Evolutionary conservation across 306 rosid species (phyloP), one percentile per base, ranked within the genome.

Genomic region (Acacia crassicarpa): DNA sequence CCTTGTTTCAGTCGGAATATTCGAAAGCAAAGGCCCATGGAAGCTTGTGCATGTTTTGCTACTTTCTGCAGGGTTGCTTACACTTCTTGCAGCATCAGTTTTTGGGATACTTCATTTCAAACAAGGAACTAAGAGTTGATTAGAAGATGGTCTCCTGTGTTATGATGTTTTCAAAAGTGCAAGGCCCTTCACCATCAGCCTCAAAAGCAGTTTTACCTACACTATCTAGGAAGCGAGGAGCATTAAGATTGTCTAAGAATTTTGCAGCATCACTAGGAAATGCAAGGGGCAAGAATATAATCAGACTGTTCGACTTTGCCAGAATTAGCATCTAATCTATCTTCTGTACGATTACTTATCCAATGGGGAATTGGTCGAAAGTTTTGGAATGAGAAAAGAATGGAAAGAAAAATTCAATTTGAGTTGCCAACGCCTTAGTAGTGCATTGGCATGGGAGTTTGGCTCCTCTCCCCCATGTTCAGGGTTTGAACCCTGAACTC

Each of bases 191-290:
- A 48, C 75, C 89, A 79, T 86, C 84, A 41, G 88, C 84, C 68
- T 76, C 88, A 74, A 87, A 90, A 82, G 90, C 89, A 23, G 97
- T 93, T 84, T 90, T 95, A 17, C 94, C 95, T 0, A 95, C 95
- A 25, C 89, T 56, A 94, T 93, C 68, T 87, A 88, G 92, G 93
- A 88, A 79, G 83, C 79, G 85, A 2, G 2, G 67, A 83, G 72
- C 75, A 82, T 84, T 25, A 83, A 71, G 74, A 76, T 41, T 38
- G 84, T 89, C 84, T 70, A 87, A 35, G 93, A 88, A 44, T 87
- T 56, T 56, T 91, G 83, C 93, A 75, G 86, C 75, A 77, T 84
- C 62, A 51, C 84, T 90, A 17, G 99, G 97, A 53, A 88, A 90
- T 87, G 83, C 91, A 69, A 90, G 99, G 89, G 93, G 87, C 83